Conservation (phyloP, 2,329 filamentous ascomycete genomes). For the Colletotrichum sp. region DNA sequence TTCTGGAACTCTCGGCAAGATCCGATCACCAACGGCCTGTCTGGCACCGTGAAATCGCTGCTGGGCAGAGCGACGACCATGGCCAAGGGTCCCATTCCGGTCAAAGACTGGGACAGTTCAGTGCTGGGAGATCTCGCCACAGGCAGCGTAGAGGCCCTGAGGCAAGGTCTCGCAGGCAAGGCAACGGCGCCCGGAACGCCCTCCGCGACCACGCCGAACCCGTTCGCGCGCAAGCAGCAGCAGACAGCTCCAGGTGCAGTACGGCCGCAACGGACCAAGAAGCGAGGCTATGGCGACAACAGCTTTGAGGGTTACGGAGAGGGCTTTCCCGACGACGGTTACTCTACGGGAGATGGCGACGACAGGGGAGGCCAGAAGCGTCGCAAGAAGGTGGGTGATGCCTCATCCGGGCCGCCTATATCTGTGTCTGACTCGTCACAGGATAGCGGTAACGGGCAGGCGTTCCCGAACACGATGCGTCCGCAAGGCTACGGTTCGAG, state of each 20-base stretch:
- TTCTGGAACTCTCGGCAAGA: conserved; percentile 39
- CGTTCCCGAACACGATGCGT: conserved; percentile 48
- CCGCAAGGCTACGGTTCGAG: conserved; percentile 62
- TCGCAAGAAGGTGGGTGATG: conserved; percentile 64
- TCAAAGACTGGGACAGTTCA: conserved; percentile 59
- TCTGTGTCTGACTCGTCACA: conserved; percentile 48
- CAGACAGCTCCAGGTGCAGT: conserved; percentile 22
- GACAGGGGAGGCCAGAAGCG: conserved; percentile 63
- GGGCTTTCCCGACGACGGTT: conserved; percentile 73
- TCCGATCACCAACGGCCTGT: conserved; percentile 60
- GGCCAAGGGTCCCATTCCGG: conserved; percentile 61
- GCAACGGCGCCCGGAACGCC: conserved; percentile 61
- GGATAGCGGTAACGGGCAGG: conserved; percentile 47
- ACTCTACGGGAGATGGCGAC: conserved; percentile 76
- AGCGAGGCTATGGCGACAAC: conserved; percentile 76
- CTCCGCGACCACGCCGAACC: conserved; percentile 33
- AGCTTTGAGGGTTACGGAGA: conserved; percentile 79
- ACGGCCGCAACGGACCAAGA: conserved; percentile 73
- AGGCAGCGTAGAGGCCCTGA: conserved; percentile 41
- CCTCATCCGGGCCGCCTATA: conserved; percentile 23
- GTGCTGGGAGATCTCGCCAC: conserved; percentile 62
- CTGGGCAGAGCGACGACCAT: conserved; percentile 60
- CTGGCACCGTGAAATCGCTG: conserved; percentile 43
- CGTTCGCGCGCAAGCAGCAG: conserved; percentile 19
- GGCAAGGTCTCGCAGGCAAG: conserved; percentile 46